Evolutionary conservation across 768 basidiomycete species (phyloP).

Genomic region (Clavulina sp.): DNA sequence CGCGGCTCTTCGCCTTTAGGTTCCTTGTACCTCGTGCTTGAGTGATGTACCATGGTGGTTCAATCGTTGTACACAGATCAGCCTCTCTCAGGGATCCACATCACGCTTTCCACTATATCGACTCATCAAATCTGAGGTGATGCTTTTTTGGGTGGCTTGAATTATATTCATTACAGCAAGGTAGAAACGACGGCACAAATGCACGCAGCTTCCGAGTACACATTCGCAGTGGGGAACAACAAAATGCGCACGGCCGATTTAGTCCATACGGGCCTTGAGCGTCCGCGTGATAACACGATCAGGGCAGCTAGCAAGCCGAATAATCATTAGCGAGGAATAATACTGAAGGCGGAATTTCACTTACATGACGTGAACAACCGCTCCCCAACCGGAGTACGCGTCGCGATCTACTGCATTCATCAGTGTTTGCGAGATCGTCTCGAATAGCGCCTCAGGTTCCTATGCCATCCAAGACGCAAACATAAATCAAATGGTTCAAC

Average conservation of each 20-base stretch:
- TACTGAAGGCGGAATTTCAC: slow-evolving; percentile 17
- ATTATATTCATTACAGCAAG: too few relatives aligned
- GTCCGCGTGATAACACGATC: slow-evolving; percentile 61
- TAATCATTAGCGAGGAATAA: neutral
- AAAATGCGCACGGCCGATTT: slow-evolving; percentile 1
- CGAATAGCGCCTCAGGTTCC: slow-evolving; percentile 91
- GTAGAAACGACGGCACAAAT: too few relatives aligned
- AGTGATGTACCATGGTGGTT: too few relatives aligned
- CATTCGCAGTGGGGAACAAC: too few relatives aligned
- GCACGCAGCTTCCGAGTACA: too few relatives aligned
- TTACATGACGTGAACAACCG: slow-evolving; percentile 87
- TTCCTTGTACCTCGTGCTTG: too few relatives aligned
- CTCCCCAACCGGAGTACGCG: slow-evolving; percentile 95
- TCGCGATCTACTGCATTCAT: slow-evolving; percentile 92
- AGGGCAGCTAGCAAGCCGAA: slow-evolving; percentile 12
- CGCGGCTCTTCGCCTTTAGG: too few relatives aligned
- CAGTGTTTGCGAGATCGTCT: slow-evolving; percentile 93
- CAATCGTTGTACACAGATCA: too few relatives aligned
- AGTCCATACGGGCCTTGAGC: slow-evolving; percentile 87
- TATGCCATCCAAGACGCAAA: slow-evolving; percentile 6
- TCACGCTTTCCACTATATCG: too few relatives aligned
- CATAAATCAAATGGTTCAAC: neutral
- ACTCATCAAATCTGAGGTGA: too few relatives aligned
- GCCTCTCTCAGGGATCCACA: too few relatives aligned
- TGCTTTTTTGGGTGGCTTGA: too few relatives aligned